Conservation (phyloP, 139 green algal genomes). For the Picochlorum sp. region DNA sequence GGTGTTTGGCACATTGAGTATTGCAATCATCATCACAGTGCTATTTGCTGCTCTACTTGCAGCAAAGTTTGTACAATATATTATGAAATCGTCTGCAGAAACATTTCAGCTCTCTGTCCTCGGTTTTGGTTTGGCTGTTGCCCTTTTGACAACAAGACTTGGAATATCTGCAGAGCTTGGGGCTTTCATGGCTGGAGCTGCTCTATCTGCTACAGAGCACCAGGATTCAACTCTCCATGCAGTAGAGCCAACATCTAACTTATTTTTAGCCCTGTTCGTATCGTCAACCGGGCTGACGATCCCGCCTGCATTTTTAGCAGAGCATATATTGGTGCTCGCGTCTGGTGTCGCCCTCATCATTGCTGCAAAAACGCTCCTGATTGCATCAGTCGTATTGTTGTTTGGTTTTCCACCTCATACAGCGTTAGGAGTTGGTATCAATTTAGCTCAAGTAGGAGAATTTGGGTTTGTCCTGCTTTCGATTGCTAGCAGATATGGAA, state of each 20-base stretch:
- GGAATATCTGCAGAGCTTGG: slow-evolving; percentile 82
- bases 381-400: slow-evolving; percentile 65
- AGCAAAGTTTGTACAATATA: slow-evolving; percentile 39
- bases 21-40: slow-evolving; percentile 41
- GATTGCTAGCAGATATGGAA: slow-evolving; percentile 58
- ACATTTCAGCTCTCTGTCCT: slow-evolving; percentile 75
- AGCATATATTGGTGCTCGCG: slow-evolving; percentile 72
- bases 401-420: slow-evolving; percentile 56
- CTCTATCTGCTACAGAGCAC: slow-evolving; percentile 53
- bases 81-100: slow-evolving; percentile 45
- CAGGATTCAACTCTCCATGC: slow-evolving; percentile 42
- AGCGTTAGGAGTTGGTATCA: slow-evolving; percentile 67
- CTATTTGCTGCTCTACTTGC: slow-evolving; percentile 51
- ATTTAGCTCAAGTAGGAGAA: slow-evolving; percentile 82
- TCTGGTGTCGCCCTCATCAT: slow-evolving; percentile 56
- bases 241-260: slow-evolving; percentile 39
- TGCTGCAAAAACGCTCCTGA: slow-evolving; percentile 67
- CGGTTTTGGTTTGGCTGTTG: slow-evolving; percentile 62
- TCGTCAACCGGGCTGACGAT: slow-evolving; percentile 81
- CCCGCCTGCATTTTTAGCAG: slow-evolving; percentile 69
- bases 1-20: slow-evolving; percentile 33
- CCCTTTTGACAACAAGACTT: slow-evolving; percentile 47
- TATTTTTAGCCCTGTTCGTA: slow-evolving; percentile 93
- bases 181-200: slow-evolving; percentile 82
- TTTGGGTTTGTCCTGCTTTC: slow-evolving; percentile 94